Conservation (phyloP, 345 rosid genomes). For the Populus deltoides region DNA sequence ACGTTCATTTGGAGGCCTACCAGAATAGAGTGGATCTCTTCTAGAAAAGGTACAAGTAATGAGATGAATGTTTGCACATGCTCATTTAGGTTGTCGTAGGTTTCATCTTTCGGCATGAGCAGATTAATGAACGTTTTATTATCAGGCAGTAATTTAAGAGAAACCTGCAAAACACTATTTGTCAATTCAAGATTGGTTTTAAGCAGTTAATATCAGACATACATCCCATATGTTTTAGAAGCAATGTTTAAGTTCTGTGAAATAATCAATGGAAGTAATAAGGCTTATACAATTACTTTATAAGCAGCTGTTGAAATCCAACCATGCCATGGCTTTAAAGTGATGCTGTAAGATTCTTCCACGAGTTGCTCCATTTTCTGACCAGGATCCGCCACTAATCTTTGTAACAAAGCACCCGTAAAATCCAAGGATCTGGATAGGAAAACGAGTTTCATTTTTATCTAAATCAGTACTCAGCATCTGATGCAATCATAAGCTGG, state of each 20-base stretch:
- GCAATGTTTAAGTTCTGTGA: not conserved
- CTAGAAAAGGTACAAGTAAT: conserved; percentile 51
- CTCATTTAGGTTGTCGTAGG: conserved; percentile 43
- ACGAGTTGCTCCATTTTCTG: conserved; percentile 69
- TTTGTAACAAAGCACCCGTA: conserved; percentile 48
- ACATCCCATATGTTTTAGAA: not conserved
- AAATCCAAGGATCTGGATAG: conserved; percentile 70
- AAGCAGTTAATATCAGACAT: not conserved
- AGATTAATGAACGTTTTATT: conserved; percentile 52
- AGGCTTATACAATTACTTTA: conserved; percentile 42
- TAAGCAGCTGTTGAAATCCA: conserved; percentile 96
- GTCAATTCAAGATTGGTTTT: not conserved
- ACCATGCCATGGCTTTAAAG: conserved; percentile 86
- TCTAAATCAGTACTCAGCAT: not conserved
- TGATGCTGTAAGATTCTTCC: conserved; percentile 64
- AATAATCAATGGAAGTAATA: not conserved
- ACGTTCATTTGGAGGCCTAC: conserved; percentile 32
- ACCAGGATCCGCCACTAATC: conserved; percentile 47
- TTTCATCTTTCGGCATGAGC: conserved; percentile 55
- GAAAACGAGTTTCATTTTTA: not conserved
- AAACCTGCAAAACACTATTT: conserved; percentile 45
- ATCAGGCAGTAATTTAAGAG: conserved; percentile 70
- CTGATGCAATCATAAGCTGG: not conserved
- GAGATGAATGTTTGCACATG: conserved; percentile 57
- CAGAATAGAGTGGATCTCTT: conserved; percentile 60